Conservation (phyloP, 108 stramenopile genomes). For the Nitzschia sp. region DNA sequence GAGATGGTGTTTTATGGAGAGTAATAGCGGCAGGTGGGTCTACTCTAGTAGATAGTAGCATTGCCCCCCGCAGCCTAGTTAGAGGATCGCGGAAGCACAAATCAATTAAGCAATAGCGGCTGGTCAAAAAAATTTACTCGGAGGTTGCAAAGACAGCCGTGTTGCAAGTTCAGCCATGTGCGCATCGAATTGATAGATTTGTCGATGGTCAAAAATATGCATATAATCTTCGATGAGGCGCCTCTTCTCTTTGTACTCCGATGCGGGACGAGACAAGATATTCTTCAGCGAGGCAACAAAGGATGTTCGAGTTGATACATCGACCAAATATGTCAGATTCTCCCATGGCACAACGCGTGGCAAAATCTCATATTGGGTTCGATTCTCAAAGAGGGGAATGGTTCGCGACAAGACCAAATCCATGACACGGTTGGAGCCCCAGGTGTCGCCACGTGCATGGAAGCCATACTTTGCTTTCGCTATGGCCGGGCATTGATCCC, state of each 20-base stretch:
- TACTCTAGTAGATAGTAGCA: no score
- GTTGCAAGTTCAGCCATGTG: conserved; percentile 25
- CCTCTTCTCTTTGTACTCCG: background rate
- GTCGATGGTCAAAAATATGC: conserved; percentile 14
- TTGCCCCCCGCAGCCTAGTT: no score
- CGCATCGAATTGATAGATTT: conserved; percentile 24
- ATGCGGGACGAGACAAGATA: conserved; percentile 12
- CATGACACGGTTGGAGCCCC: conserved; percentile 12
- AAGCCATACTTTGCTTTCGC: conserved; percentile 16
- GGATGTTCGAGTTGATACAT: conserved; percentile 1
- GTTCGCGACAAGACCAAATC: conserved; percentile 11
- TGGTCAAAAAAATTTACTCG: no score
- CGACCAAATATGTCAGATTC: conserved; percentile 9
- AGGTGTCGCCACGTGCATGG: conserved; percentile 14
- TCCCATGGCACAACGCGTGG: conserved; percentile 18
- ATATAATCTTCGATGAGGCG: conserved; percentile 3
- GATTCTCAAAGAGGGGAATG: conserved; percentile 18
- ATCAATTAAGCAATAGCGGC: no score
- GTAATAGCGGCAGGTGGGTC: no score
- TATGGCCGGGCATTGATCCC: conserved; percentile 21
- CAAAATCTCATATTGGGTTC: conserved; percentile 11
- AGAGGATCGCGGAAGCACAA: no score
- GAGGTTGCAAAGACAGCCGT: conserved; percentile 7
- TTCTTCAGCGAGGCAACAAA: conserved; percentile 6
- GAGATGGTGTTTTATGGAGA: no score